A percentile compares a stretch with the other conserved stretches of the same genome.
Evolutionary conservation across 2,329 filamentous ascomycete genomes (phyloP).

Genomic region (Bertia moriformis): DNA sequence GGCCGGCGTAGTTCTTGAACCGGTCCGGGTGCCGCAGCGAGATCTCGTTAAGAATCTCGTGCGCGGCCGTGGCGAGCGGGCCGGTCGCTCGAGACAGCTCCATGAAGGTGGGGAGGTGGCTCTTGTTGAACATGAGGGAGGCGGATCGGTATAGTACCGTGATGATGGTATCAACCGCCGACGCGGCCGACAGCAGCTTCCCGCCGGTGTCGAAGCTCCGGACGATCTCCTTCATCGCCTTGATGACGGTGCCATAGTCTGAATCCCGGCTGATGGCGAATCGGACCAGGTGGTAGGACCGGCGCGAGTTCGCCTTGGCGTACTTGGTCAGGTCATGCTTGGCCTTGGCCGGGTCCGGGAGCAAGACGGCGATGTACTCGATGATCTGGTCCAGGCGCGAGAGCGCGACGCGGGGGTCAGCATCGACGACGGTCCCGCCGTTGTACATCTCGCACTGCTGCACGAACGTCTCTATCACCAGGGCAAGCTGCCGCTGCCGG

Average conservation of each 20-base stretch:
- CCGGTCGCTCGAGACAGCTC: slow-evolving; percentile 72
- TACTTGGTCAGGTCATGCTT: slow-evolving; percentile 75
- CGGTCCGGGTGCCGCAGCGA: slow-evolving; percentile 78
- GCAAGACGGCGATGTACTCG: slow-evolving; percentile 55
- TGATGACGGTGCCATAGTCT: slow-evolving; percentile 81
- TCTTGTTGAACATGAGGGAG: slow-evolving; percentile 81
- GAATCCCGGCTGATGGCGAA: slow-evolving; percentile 74
- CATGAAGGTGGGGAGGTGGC: slow-evolving; percentile 81
- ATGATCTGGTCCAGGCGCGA: slow-evolving; percentile 54
- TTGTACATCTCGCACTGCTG: slow-evolving; percentile 81
- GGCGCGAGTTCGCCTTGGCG: slow-evolving; percentile 77
- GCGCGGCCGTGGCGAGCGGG: slow-evolving; percentile 62
- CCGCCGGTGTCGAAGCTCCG: slow-evolving; percentile 56
- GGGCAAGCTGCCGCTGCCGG: slow-evolving; percentile 61
- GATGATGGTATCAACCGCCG: slow-evolving; percentile 57
- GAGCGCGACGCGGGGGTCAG: too few relatives aligned
- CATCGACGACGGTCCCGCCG: slow-evolving; percentile 60
- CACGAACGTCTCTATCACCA: slow-evolving; percentile 62
- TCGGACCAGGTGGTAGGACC: slow-evolving; percentile 75
- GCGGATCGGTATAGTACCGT: slow-evolving; percentile 73
- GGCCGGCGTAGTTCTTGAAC: slow-evolving; percentile 82
- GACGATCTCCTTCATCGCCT: slow-evolving; percentile 77
- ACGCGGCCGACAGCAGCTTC: slow-evolving; percentile 26
- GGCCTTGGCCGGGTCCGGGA: slow-evolving; percentile 62
- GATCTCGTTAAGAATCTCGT: slow-evolving; percentile 83